phyloP scores from a whole-genome alignment of 306 rosid species.

The Coriaria nepalensis region DNA sequence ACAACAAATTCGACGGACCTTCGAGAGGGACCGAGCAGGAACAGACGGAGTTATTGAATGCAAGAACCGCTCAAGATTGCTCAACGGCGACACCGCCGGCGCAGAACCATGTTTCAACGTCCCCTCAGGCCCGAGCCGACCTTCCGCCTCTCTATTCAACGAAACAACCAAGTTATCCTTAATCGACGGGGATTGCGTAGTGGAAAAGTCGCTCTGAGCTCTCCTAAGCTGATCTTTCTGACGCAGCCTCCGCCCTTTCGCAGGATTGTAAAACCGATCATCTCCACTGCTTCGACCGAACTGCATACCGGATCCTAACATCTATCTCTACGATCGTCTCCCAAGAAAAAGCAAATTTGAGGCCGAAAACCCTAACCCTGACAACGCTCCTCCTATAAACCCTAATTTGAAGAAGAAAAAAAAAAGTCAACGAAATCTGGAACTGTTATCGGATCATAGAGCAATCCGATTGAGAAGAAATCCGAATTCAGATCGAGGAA shows the following conservation, averaged over 20 bases:
- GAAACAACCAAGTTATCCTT: background rate
- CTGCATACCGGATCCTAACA: constrained; percentile 56
- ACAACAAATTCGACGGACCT: constrained; percentile 27
- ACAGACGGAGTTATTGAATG: constrained; percentile 61
- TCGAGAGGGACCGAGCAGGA: constrained; percentile 42
- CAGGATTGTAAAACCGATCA: constrained; percentile 49
- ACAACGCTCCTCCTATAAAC: constrained; percentile 23
- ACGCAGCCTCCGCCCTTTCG: constrained; percentile 35
- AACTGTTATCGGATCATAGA: background rate
- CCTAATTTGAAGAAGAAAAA: background rate
- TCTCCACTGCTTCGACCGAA: constrained; percentile 50
- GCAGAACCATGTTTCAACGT: constrained; percentile 4
- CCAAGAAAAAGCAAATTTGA: constrained; percentile 6
- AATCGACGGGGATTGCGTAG: background rate
- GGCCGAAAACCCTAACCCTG: constrained; percentile 20
- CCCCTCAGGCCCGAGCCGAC: constrained; percentile 24
- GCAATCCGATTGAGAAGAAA: background rate
- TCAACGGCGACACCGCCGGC: constrained; percentile 20
- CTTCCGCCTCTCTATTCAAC: constrained; percentile 26
- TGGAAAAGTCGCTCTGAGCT: constrained; percentile 12
- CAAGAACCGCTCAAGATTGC: constrained; percentile 65
- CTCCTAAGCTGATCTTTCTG: constrained; percentile 16
- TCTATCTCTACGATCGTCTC: constrained; percentile 15
- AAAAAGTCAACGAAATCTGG: constrained; percentile 12
- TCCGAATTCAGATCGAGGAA: background rate